Base-by-base conservation (phyloP, 495 filamentous ascomycete species). In the Rusavskia elegans region DNA sequence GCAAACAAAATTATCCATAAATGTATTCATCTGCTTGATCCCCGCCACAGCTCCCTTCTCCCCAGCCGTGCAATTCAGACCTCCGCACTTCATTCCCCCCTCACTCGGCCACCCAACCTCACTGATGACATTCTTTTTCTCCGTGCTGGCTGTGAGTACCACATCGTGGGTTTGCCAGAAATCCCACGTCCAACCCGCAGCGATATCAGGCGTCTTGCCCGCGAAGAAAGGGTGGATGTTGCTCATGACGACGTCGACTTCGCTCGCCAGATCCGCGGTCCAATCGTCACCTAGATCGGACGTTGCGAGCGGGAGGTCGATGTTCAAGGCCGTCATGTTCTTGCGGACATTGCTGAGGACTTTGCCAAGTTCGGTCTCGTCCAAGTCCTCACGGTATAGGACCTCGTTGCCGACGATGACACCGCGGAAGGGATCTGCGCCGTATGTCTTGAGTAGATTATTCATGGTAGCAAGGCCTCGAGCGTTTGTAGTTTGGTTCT, bases 151-250 rank as follows among this genome's bases (percentile, higher is more conserved):
- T 0, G 77, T 79, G 16, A 85, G 68, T 10, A 69, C 55, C 13
- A 83, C 78, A 59, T 92, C 73, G 49, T 86, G 69, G 0, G 50
- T 53, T 45, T 78, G 63, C 82, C 88, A 98, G 67, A 96, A 96
- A 52, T 66, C 60, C 73, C 73, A 84, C 4, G 89, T 94, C 92
- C 92, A 98, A 23, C 68, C 68, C 9, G 89, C 79, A 0, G 89
- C 90, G 19, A 71, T 60, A 20, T 77, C 70, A 14, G 76, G 81
- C 14, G 72, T 69, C 41, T 86, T 79, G 50, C 92, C 92, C 4
- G 80, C 87, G 59, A 98, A 98, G 74, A 98, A 97, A 2, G 92
- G 92, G 65, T 98, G 92, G 35, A 97, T 82, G 63, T 98, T 98
- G 19, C 87, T 85, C 90, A 97, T 97, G 62, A 96, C 80, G 55